Base-by-base conservation (phyloP, 2,329 filamentous ascomycete genomes). In the Monosporascus sp. region DNA sequence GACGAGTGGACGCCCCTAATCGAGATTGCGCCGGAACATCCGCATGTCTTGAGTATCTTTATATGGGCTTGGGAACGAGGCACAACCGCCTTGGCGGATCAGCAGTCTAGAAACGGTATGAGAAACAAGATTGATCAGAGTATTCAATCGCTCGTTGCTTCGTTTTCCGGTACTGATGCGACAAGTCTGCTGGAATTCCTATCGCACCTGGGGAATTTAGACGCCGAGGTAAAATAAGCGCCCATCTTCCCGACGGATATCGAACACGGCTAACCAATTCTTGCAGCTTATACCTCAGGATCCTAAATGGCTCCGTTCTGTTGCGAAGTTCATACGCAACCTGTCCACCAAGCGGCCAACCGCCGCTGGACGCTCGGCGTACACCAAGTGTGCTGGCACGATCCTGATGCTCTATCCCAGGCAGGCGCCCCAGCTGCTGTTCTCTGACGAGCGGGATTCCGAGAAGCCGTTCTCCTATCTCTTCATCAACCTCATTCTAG, bases 401-500 rank as follows among this genome's bases (percentile, higher is more conserved):
- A 70, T 88, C 15, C 72, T 88, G 6, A 76, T 82, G 53, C 67
- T 70, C 2, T 87, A 82, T 57, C 80, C 80, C 2, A 58, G 63
- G 1, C 65, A 69, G 4, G 73, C 73, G 2, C 69, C 79, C 0
- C 61, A 63, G 8, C 64, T 82, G 3, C 69, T 88, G 2, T 88
- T 88, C 68, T 69, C 72, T 7, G 71, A 77, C 51, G 63, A 70
- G 5, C 65, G 62, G 18, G 65, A 66, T 25, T 63, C 70, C 2
- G 71, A 75, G 37, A 83, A 80, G 55, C 78, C 83, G 0, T 80
- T 83, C 55, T 78, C 81, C 1, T 87, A 84, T 60, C 71, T 88
- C 4, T 76, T 88, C 52, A 67, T 87, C 51, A 85, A 80, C 58
- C 76, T 87, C n/a, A 63, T 87, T 6, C 75, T 87, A 37, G 81